These are phyloP conservation scores for Kalanchoe fedtschenkoi DNA, from an alignment of 164 flowering plant species.

Conservation along the genomic window DNA sequence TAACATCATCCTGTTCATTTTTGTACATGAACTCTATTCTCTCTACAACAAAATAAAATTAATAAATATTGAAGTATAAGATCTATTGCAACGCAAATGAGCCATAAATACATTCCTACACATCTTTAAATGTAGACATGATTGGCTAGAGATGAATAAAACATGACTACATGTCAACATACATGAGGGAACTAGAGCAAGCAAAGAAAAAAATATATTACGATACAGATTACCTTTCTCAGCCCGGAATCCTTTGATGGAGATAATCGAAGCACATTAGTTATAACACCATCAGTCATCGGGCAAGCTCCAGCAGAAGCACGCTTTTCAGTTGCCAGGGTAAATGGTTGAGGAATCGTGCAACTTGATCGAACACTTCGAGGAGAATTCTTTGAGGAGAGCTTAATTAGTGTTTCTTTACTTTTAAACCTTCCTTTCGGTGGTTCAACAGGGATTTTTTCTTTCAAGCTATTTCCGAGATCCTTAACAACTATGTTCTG, in stretches of 20 bases:
- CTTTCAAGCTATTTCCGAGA: conserved; percentile 10
- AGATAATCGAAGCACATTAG: neutral
- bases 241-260: conserved; percentile 11
- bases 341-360: conserved; percentile 80
- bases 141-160: too few relatives aligned
- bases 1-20: too few relatives aligned
- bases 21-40: too few relatives aligned
- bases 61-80: too few relatives aligned
- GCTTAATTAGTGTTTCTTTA: conserved; percentile 14
- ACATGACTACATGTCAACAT: neutral
- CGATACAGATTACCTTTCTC: conserved; percentile 19
- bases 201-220: neutral
- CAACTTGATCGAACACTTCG: conserved; percentile 28
- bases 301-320: conserved; percentile 44
- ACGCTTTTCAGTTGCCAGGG: conserved; percentile 81
- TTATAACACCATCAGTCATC: conserved; percentile 14
- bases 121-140: too few relatives aligned
- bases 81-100: too few relatives aligned
- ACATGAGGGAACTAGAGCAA: neutral
- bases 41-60: too few relatives aligned
- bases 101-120: too few relatives aligned
- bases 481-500: conserved; percentile 9
- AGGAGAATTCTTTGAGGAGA: conserved; percentile 22
- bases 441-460: conserved; percentile 8
- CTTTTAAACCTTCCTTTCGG: conserved; percentile 11